A percentile compares a stretch with the other conserved stretches of the same genome.
These are phyloP conservation scores for Pecoramyces ruminantium DNA, from an alignment of 192 early-diverging fungal genomes.

Conservation along the genomic window DNA sequence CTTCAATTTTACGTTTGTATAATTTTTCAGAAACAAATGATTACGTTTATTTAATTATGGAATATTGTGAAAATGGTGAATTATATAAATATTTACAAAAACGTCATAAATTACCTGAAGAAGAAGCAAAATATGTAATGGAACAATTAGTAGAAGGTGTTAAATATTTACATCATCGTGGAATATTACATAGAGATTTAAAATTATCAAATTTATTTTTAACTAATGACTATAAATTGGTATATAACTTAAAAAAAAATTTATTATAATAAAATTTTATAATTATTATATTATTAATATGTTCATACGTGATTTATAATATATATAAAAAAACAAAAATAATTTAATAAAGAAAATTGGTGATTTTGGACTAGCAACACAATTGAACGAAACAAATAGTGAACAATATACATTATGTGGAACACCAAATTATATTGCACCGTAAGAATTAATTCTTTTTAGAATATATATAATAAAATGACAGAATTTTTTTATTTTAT, in stretches of 20 bases:
- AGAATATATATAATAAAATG: too few species aligned
- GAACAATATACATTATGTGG: constrained; percentile 65
- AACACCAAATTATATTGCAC: constrained; percentile 63
- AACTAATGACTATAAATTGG: constrained; percentile 6
- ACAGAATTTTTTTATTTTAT: too few species aligned
- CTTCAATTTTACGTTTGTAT: background rate
- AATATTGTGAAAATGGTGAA: background rate
- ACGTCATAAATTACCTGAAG: constrained; percentile 20
- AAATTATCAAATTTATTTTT: constrained; percentile 60
- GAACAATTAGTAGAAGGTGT: constrained; percentile 37
- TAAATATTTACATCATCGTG: constrained; percentile 38
- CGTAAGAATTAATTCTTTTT: constrained; percentile 25
- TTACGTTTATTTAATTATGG: background rate
- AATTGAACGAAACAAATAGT: constrained; percentile 14
- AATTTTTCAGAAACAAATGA: background rate
- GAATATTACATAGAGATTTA: constrained; percentile 57
- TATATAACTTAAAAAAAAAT: background rate
- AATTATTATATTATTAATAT: too few species aligned
- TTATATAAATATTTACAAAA: background rate
- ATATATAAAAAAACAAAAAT: too few species aligned
- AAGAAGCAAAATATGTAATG: constrained; percentile 32
- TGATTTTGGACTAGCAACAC: constrained; percentile 62
- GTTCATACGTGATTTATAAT: too few species aligned
- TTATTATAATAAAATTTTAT: too few species aligned
- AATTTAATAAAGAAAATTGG: constrained; percentile 24